Base-by-base conservation (phyloP, 495 filamentous ascomycete genomes). In the Aspergillus haitiensis region DNA sequence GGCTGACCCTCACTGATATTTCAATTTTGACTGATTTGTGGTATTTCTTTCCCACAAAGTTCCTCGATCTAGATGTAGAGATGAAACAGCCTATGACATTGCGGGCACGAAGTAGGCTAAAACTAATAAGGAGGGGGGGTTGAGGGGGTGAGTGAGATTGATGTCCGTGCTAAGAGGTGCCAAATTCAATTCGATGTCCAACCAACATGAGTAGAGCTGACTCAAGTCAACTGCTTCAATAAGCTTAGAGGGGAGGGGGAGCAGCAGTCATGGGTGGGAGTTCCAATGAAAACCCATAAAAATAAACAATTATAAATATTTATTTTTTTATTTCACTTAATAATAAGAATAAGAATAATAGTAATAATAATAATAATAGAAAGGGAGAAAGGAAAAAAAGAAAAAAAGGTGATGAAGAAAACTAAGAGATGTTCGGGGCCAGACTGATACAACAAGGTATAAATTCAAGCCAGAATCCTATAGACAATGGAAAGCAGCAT, bases 151-250 rank as follows among this genome's bases (percentile, higher is more conserved):
- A 39, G 48, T 52, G 39, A 52, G 52, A 34, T 16, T 27, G 46
- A 42, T 57, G 64, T 64, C 61, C 46, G 56, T 62, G 59, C 58
- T 64, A 49, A 49, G 45, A 58, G 51, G 57, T 53, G 56, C 47
- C 59, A 44, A 56, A 33, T 61, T 55, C 37, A 42, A 59, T 58
- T 53, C 44, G 40, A 47, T 33, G 12, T 40, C 42, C 42, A 54
- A 39, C 12, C 40, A 56, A 42, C 52, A 31, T 32, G 47, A 56
- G 39, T 34, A 35, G 12, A 46, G 32, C 44, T 40, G 16, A 11
- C 35, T 50, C 56, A 52, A 51, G 46, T 56, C 36, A 42, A 31
- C 52, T 47, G 42, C 44, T 49, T 49, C 21, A 47, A 60, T 49
- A 60, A 60, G 58, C 50, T 47, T 54, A 47, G 50, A 11, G 33